Base-by-base conservation (phyloP, 2,329 filamentous ascomycete genomes). In the Alternaria arbusti region DNA sequence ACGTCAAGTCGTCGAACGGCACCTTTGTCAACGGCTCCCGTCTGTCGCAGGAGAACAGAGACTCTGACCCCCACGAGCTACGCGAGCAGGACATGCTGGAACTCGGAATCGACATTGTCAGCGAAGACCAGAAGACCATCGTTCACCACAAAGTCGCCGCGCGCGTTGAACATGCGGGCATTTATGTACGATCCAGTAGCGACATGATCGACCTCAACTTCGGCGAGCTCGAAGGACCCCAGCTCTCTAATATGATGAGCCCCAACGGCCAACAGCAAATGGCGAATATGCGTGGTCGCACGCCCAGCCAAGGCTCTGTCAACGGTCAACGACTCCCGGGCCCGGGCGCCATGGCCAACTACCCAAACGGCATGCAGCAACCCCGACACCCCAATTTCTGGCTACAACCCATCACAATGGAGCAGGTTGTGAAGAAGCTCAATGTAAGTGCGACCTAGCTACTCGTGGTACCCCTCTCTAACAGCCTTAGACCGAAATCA, bases 81-180 rank as follows among this genome's bases (percentile, higher is more conserved):
- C 91, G 94, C 74, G 94, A 95, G 63, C 90, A 93, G 69, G 96
- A 99, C 77, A 93, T 96, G 67, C 84, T 99, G 57, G 96, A 99
- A 78, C 86, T 99, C 36, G 96, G 96, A 59, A 99, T 99, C 73
- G 96, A 99, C 77, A 99, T 99, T 75, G 95, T 99, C 55, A 97
- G 93, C 80, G 96, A 99, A 79, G 96, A 99, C 78, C 95, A 98
- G 79, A 98, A 97, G 82, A 97, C 94, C 0, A 94, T 99, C 26
- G 94, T 99, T 13, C 96, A 99, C 77, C 96, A 98, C 83, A 99
- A 99, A 78, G 96, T 99, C 51, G 94, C 95, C 20, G 94, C 96
- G 59, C 96, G 96, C 78, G 94, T 99, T 59, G 96, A 99, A 79
- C 93, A 97, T 82, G 94, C 96, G 43, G 96, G 96, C 7, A 91